Base-by-base conservation (phyloP, 345 rosid species). In the Gynandropsis gynandra region DNA sequence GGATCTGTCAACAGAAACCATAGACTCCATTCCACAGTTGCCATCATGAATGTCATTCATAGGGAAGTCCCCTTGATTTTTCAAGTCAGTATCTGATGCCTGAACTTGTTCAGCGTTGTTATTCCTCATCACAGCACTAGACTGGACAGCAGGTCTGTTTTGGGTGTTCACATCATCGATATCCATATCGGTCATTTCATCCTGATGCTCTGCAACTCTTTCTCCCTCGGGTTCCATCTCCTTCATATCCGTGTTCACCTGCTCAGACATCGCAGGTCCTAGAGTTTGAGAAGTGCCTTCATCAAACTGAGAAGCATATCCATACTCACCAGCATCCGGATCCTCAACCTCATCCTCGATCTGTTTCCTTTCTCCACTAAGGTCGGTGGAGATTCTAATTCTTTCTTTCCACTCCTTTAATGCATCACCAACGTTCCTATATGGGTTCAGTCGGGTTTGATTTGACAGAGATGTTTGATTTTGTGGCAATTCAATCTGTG, bases 401-500 rank as follows among this genome's bases (percentile, higher is more conserved):
- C 89, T 82, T 65, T 92, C 95, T 61, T 87, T 92, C 96, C 98
- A 92, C 52, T 80, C 84, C 72, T 85, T 76, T 64, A 84, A 74
- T 31, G 96, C 98, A 80, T 82, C 79, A 37, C 96, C 98, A 42
- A 81, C 73, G 44, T 66, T 87, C 62, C 96, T 66, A 21, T 84
- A 87, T 38, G 89, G 95, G 54, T 92, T 92, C 12, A 78, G 77
- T 63, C 67, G 78, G 53, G 64, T 68, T 62, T 74, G 79, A 59
- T 68, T 77, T 61, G 61, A 35, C 37, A 70, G 16, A 17, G 77
- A 65, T 40, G 81, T 42, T 63, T 80, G 85, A 42, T 58, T 67
- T 62, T 47, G 67, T 54, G 87, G 45, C 20, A 64, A 40, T 50
- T 72, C 75, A 50, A 61, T 47, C 62, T 74, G 64, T 34, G 67